Base-by-base conservation (phyloP, 495 filamentous ascomycete genomes). In the Chaetomium tenue region DNA sequence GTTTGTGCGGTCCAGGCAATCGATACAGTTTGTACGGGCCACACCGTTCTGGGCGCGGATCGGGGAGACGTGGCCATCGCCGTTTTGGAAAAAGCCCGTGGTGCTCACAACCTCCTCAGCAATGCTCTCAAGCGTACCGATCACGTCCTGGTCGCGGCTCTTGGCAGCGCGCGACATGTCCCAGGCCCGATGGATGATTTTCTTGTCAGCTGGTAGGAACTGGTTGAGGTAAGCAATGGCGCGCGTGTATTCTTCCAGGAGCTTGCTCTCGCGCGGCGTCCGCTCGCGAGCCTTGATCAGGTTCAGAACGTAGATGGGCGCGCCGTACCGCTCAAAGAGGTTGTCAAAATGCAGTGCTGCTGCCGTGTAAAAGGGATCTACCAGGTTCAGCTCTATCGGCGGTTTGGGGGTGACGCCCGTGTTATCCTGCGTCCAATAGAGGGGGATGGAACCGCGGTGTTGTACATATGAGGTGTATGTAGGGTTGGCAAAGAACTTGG, bases 161-260 rank as follows among this genome's bases (percentile, higher is more conserved):
- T 98, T 98, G 12, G 94, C 87, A 30, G 95, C 95, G 65, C 93
- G 85, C 64, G 92, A 95, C 94, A 98, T 98, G 73, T 98, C 94
- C 88, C 93, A 98, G 15, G 94, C 91, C 60, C 91, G 89, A 74
- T 98, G 92, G 8, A 91, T 86, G 65, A 98, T 93, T 76, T 91
- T 92, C 63, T 90, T 91, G 50, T 88, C 87, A 11, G 77, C 74
- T 0, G 95, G 95, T 5, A 98, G 82, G 65, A 95, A 97, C 71
- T 97, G 94, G 68, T 98, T 98, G 48, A 98, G 86, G 70, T 98
- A 98, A 50, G 87, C 83, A 58, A 98, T 89, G 18, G 92, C 91
- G 66, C 91, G 88, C 5, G 90, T 90, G 73, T 90, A 98, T 74
- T 98, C 95, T 23, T 86, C 80, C 1, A 98, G 81, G 18, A 98